Conservation (phyloP, 1,284 basidiomycete genomes). For the Uromyces viciae-fabae region DNA sequence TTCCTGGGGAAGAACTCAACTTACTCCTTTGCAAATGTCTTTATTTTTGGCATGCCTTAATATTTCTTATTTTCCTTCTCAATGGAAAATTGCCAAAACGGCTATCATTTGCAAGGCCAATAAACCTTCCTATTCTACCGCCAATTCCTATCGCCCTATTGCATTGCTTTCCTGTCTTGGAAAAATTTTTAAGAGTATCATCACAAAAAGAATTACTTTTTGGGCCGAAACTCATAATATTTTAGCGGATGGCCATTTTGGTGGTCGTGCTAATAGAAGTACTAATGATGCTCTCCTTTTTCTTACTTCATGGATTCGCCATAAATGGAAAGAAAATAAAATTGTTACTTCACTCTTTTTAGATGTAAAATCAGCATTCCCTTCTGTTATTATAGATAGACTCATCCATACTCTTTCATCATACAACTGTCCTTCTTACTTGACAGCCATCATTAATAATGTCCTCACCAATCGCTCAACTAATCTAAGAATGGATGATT, state of each 20-base stretch:
- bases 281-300: not conserved
- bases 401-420: not conserved
- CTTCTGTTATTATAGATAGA: not conserved
- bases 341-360: not conserved
- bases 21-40: not conserved
- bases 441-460: not conserved
- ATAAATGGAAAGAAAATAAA: not conserved
- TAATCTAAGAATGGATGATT: not conserved
- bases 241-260: not conserved
- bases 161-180: constrained; percentile 13
- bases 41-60: constrained; percentile 7
- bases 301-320: not conserved
- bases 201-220: not conserved
- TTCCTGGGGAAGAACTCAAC: not conserved
- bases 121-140: not conserved
- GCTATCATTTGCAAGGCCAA: constrained; percentile 2
- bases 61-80: constrained; percentile 5
- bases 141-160: constrained; percentile 18
- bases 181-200: not conserved
- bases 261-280: not conserved
- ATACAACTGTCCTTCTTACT: not conserved
- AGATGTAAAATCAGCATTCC: not conserved
- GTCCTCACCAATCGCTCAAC: not conserved
- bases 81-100: constrained; percentile 1
- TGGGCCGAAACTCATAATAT: not conserved